Evolutionary conservation across 805 yeast species (phyloP).

Genomic region (Yamadazyma insecticola): DNA sequence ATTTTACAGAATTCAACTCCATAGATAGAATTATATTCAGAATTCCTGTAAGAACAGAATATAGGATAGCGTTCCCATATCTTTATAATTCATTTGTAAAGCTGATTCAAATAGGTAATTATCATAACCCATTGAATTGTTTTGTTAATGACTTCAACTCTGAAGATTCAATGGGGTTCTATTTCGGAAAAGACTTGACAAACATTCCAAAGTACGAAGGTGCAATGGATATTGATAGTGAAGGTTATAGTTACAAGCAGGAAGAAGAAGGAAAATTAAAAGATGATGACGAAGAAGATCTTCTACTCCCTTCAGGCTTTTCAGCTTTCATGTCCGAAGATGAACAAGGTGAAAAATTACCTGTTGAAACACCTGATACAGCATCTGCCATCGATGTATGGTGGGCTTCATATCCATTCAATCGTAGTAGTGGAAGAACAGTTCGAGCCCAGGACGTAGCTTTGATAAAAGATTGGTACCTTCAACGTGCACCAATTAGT

Average conservation of each 20-base stretch:
- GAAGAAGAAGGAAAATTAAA: constrained; percentile 8
- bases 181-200: constrained; percentile 32
- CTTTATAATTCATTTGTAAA: constrained; percentile 75
- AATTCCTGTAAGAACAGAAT: constrained; percentile 72
- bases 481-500: constrained; percentile 57
- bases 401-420: constrained; percentile 84
- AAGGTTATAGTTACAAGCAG: too few relatives aligned
- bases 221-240: neutral
- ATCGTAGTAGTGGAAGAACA: constrained; percentile 64
- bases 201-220: constrained; percentile 43
- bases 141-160: constrained; percentile 39
- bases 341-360: constrained; percentile 4
- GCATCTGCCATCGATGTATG: constrained; percentile 58
- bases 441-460: constrained; percentile 90
- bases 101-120: constrained; percentile 57
- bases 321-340: constrained; percentile 44
- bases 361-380: constrained; percentile 40
- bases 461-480: constrained; percentile 75
- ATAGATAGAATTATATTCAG: constrained; percentile 84
- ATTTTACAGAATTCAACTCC: constrained; percentile 85
- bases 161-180: constrained; percentile 9
- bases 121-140: constrained; percentile 59
- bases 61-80: constrained; percentile 81
- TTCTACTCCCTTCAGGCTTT: constrained; percentile 26
- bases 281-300: constrained; percentile 22